A percentile compares a stretch with the other conserved stretches of the same genome.
Evolutionary conservation across 2,329 filamentous ascomycete genomes (phyloP).

Genomic region (Geosmithia putterillii): DNA sequence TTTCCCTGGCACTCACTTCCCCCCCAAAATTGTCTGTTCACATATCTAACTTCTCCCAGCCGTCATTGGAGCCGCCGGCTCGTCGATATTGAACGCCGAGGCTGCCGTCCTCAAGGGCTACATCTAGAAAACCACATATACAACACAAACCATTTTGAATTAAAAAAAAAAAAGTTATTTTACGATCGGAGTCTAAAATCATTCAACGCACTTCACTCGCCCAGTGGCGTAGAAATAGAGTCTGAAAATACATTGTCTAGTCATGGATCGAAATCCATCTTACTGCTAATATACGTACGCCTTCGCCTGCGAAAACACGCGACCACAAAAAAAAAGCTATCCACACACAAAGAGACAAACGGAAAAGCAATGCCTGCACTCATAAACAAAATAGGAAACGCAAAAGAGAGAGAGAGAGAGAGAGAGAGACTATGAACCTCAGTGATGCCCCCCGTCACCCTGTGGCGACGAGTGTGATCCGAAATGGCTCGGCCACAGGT

Average conservation of each 20-base stretch:
- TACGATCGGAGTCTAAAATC: background rate
- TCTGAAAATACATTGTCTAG: too few relatives aligned
- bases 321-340: background rate
- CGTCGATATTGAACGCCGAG: slow-evolving; percentile 89
- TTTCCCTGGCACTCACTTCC: slow-evolving; percentile 11
- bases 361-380: background rate
- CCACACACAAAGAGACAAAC: background rate
- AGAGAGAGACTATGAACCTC: background rate
- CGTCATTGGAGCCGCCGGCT: slow-evolving; percentile 91
- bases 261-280: background rate
- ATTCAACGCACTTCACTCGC: too few relatives aligned
- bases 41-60: slow-evolving; percentile 27
- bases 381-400: background rate
- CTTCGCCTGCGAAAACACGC: background rate
- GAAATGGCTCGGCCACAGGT: slow-evolving; percentile 5
- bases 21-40: slow-evolving; percentile 8
- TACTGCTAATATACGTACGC: background rate
- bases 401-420: background rate
- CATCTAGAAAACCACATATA: slow-evolving; percentile 20
- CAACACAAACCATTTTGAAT: background rate
- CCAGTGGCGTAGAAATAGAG: too few relatives aligned
- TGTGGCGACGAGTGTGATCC: background rate
- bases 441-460: background rate
- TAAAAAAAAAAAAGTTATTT: background rate
- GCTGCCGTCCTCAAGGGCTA: slow-evolving; percentile 84